phyloP scores from a whole-genome alignment of 1,284 basidiomycete species.

The Microbotryum saponariae region DNA sequence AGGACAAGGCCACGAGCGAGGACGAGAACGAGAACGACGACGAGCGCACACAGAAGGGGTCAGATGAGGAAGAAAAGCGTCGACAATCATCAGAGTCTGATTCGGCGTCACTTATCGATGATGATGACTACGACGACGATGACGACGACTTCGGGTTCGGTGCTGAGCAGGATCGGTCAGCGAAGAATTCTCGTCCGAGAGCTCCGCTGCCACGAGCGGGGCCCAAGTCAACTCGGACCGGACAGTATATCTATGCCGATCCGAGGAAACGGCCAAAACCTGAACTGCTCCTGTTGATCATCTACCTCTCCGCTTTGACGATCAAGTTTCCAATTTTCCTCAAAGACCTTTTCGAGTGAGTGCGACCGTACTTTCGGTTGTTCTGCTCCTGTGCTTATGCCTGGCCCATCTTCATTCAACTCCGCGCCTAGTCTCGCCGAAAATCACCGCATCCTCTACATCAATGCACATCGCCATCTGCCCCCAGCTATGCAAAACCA shows the following conservation, averaged over 20 bases:
- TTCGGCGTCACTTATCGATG: too few relatives aligned
- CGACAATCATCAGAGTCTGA: background rate
- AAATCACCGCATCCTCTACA: constrained; percentile 25
- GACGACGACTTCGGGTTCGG: constrained; percentile 4
- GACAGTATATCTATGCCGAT: constrained; percentile 8
- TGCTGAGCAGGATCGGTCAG: background rate
- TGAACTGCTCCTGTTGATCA: constrained; percentile 27
- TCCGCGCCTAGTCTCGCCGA: constrained; percentile 28
- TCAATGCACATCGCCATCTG: constrained; percentile 20
- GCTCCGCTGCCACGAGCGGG: constrained; percentile 1
- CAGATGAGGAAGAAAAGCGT: background rate
- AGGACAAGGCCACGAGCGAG: background rate
- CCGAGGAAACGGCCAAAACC: constrained; percentile 10
- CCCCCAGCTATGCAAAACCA: constrained; percentile 27
- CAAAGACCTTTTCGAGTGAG: constrained; percentile 32
- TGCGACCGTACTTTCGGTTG: background rate
- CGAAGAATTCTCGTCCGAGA: constrained; percentile 5
- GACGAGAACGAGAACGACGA: constrained; percentile 2
- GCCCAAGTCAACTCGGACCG: background rate
- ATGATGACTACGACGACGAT: background rate
- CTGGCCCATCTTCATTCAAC: background rate
- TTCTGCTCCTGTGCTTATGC: background rate
- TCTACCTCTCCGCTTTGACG: constrained; percentile 33
- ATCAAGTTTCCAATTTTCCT: constrained; percentile 31
- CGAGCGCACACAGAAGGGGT: background rate